Conservation (phyloP, 139 green algal species). For the Limnomonas spitsbergensis region DNA sequence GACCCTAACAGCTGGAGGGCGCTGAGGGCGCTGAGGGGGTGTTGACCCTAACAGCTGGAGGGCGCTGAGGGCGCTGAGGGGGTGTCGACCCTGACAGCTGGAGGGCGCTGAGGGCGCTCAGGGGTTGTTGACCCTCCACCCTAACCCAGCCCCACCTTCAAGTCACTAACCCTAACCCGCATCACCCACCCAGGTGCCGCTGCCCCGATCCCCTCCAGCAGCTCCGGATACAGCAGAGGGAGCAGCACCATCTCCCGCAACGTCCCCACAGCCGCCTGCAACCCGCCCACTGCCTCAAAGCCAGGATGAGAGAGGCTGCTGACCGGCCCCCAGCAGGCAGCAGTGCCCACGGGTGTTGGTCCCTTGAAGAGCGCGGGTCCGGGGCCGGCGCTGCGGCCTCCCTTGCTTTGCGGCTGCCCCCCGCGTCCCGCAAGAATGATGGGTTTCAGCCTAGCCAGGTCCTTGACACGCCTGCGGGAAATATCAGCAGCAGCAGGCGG, state of each 20-base stretch:
- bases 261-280: constrained; percentile 48
- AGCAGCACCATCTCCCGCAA: constrained; percentile 81
- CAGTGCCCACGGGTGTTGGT: not conserved
- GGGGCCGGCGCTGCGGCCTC: not conserved
- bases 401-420: not conserved
- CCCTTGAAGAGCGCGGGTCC: not conserved
- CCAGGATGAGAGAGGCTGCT: constrained; percentile 7
- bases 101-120: too few species aligned
- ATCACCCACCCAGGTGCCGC: not conserved
- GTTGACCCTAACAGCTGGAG: too few species aligned
- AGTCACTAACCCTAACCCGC: not conserved
- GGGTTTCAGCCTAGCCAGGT: constrained; percentile 45
- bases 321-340: not conserved
- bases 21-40: too few species aligned
- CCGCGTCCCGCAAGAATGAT: constrained; percentile 39
- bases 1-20: too few species aligned
- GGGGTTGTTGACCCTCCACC: too few species aligned
- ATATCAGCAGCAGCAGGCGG: too few species aligned
- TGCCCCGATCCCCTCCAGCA: constrained; percentile 63
- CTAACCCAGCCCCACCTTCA: too few species aligned
- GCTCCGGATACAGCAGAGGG: constrained; percentile 76
- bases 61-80: too few species aligned
- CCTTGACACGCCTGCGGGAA: constrained; percentile 32
- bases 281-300: constrained; percentile 52
- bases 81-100: too few species aligned